Conservation (phyloP, 2,329 filamentous ascomycete species). For the Botrytis byssoidea region DNA sequence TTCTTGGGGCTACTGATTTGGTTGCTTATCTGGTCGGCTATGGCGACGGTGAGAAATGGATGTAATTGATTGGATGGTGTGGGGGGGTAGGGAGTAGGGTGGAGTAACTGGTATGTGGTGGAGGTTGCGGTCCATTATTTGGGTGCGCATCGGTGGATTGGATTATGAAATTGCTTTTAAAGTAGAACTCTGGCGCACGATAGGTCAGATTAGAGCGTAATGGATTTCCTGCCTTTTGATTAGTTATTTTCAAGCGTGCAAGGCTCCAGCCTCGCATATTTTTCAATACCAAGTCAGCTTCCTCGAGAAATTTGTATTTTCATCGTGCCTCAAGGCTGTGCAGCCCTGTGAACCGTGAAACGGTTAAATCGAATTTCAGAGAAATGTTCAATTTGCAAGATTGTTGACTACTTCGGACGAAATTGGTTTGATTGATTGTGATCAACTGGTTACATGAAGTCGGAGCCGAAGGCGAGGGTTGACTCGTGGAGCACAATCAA, state of each 20-base stretch:
- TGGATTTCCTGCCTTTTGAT: not conserved
- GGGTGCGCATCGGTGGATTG: not conserved
- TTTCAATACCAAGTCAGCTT: not conserved
- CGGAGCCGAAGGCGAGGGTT: too few relatives aligned
- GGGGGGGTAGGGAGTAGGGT: not conserved
- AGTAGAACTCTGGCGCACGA: not conserved
- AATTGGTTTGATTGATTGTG: not conserved
- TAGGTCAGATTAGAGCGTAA: not conserved
- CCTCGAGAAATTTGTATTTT: not conserved
- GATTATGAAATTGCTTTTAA: not conserved
- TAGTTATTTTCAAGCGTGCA: not conserved
- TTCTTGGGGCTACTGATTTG: not conserved
- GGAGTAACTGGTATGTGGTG: not conserved
- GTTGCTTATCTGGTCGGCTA: conserved; percentile 1
- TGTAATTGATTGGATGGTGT: not conserved
- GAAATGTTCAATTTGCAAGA: not conserved
- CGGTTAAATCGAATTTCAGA: too few relatives aligned
- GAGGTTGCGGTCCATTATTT: not conserved
- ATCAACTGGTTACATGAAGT: not conserved
- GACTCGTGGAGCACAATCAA: too few relatives aligned
- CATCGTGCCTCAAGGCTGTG: not conserved
- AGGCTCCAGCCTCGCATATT: not conserved
- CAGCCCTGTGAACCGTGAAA: not conserved
- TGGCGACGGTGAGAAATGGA: not conserved
- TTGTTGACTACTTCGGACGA: not conserved